A percentile compares a stretch with the other conserved stretches of the same genome.
These are phyloP conservation scores for Fusarium sp. DNA, from an alignment of 2,329 filamentous ascomycete species.

Conservation along the genomic window DNA sequence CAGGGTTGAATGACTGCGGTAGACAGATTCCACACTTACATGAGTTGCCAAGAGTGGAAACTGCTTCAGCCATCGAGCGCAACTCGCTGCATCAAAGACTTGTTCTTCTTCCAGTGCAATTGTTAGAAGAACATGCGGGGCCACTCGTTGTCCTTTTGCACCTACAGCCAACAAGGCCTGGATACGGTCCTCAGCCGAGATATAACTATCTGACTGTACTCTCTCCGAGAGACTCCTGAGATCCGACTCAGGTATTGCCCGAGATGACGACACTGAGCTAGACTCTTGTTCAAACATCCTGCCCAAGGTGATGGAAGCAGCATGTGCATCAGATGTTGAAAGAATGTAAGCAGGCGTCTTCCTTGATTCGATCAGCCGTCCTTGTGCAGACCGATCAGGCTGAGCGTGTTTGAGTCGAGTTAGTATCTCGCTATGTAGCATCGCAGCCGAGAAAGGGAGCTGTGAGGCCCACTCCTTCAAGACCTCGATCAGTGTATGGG, in stretches of 20 bases:
- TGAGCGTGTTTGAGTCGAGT: constrained; percentile 40
- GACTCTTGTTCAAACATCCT: constrained; percentile 32
- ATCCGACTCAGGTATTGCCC: constrained; percentile 31
- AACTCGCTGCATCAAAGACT: constrained; percentile 38
- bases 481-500: constrained; percentile 40
- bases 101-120: constrained; percentile 41
- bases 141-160: constrained; percentile 34
- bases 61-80: constrained; percentile 42
- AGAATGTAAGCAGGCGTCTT: constrained; percentile 42
- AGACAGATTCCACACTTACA: constrained; percentile 39
- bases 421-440: constrained; percentile 42
- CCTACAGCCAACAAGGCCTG: constrained; percentile 32
- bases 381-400: constrained; percentile 35
- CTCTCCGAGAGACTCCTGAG: constrained; percentile 35
- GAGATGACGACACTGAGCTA: constrained; percentile 33
- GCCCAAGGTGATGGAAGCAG: constrained; percentile 39
- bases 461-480: constrained; percentile 41
- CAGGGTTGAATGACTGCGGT: constrained; percentile 40
- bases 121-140: constrained; percentile 40
- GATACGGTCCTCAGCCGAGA: constrained; percentile 39
- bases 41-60: constrained; percentile 41
- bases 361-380: constrained; percentile 37
- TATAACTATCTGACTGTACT: constrained; percentile 28
- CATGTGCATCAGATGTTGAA: constrained; percentile 39
- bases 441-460: constrained; percentile 40